phyloP scores from a whole-genome alignment of 306 rosid species.

The Castanopsis chinensis region DNA sequence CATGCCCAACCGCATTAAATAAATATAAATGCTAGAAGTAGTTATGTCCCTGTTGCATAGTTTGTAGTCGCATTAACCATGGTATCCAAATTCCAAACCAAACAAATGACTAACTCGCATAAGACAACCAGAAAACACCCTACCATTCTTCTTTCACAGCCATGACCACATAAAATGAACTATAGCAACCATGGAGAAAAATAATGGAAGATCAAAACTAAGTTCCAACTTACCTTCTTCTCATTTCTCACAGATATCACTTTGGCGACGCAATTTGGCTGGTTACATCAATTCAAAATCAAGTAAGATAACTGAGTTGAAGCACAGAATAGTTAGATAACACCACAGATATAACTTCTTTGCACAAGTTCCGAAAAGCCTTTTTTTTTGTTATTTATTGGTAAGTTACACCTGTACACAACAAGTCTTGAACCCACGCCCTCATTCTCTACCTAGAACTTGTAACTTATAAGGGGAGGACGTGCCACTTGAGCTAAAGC shows the following conservation, averaged over 20 bases:
- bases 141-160: too few species aligned
- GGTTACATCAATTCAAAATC: slow-evolving; percentile 22
- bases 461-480: too few species aligned
- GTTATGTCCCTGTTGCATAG: too few species aligned
- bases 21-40: too few species aligned
- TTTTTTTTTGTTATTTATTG: too few species aligned
- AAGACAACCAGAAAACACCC: too few species aligned
- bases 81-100: background rate
- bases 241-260: slow-evolving; percentile 58
- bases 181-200: background rate
- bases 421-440: too few species aligned
- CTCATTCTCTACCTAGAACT: too few species aligned
- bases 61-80: background rate
- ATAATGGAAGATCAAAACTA: background rate
- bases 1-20: background rate
- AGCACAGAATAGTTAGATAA: background rate
- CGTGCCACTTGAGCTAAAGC: too few species aligned
- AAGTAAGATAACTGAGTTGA: slow-evolving; percentile 9
- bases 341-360: background rate
- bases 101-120: background rate
- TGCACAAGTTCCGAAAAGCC: background rate
- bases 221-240: slow-evolving; percentile 48
- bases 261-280: slow-evolving; percentile 76
- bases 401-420: too few species aligned
- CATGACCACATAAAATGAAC: background rate